A percentile compares a stretch with the other conserved stretches of the same genome.
Conservation (phyloP, 2,329 filamentous ascomycete species). For the Trichophyton mentagrophytes region DNA sequence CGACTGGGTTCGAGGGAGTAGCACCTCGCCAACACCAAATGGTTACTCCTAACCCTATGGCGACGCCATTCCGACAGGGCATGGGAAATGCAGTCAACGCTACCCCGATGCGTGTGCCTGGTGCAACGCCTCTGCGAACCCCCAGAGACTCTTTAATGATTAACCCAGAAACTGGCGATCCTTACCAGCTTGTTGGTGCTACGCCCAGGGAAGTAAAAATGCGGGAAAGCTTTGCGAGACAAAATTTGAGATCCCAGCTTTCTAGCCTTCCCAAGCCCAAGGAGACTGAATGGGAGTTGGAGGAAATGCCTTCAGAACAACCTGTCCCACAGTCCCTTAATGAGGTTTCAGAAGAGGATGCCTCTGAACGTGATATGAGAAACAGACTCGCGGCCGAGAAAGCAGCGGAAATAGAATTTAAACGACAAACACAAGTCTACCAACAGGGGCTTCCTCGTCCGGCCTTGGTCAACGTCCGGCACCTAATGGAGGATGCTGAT, state of each 20-base stretch:
- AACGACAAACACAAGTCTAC: slow-evolving; percentile 79
- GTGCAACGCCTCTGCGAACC: slow-evolving; percentile 74
- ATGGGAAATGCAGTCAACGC: slow-evolving; percentile 49
- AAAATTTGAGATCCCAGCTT: slow-evolving; percentile 51
- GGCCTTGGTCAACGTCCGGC: slow-evolving; percentile 54
- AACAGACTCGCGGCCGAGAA: slow-evolving; percentile 52
- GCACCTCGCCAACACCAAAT: slow-evolving; percentile 67
- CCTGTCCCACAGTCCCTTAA: slow-evolving; percentile 43
- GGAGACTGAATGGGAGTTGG: slow-evolving; percentile 86
- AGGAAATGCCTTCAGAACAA: slow-evolving; percentile 68
- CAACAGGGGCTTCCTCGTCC: slow-evolving; percentile 74
- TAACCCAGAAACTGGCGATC: slow-evolving; percentile 56
- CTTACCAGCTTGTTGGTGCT: slow-evolving; percentile 51
- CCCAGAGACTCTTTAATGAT: slow-evolving; percentile 78
- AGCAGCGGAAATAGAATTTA: slow-evolving; percentile 56
- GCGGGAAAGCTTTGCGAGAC: slow-evolving; percentile 55
- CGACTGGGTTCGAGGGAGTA: slow-evolving; percentile 78
- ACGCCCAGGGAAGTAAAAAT: slow-evolving; percentile 66
- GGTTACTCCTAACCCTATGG: slow-evolving; percentile 89
- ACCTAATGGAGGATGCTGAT: slow-evolving; percentile 52
- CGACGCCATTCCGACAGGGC: slow-evolving; percentile 65
- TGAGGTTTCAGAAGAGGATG: slow-evolving; percentile 50
- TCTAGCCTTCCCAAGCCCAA: slow-evolving; percentile 81
- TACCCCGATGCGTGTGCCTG: slow-evolving; percentile 52
- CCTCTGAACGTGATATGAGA: slow-evolving; percentile 62